Evolutionary conservation across 768 basidiomycete genomes (phyloP), one percentile per base, ranked within the genome.

Genomic region (Suillus subaureus): DNA sequence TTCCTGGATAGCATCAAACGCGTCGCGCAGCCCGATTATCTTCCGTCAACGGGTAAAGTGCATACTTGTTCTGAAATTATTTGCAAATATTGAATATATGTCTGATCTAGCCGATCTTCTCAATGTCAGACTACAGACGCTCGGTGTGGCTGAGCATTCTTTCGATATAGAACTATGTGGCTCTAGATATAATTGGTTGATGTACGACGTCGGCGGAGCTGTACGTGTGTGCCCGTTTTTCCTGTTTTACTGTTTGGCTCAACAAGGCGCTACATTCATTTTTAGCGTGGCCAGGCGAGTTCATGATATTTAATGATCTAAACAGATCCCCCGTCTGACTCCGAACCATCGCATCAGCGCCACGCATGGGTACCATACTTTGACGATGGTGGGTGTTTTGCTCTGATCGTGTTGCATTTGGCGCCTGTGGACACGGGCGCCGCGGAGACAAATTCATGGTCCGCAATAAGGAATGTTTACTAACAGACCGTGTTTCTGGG

Each of bases 321-420:
- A 55, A 51, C 60, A 61, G 40, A 65, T 66, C 55, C 68, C 11
- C 40, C 21, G 64, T 47, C 69, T 66, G 66, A 70, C 66, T 31
- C 64, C 61, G 63, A 60, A 64, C 69, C 51, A 67, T 71, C 51
- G 63, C 60, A 65, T 68, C 70, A 92, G 89, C 82, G 93, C 71
- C 90, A 88, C 70, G 87, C 89, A 7, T 94, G 92, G 92, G 86
- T 89, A 49, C 90, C 92, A 37, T 94, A 87, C 77, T 94, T 94
- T 69, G 92, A 94, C 73, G 92, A 93, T 73, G 91, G 90, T 88
- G 75, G 70, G 85, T 79, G 49, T 61, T 61, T 64, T 33, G 12
- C 31, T 55, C 66, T 66, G 62, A 68, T 51, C 42, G 31, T 64
- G 47, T 56, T 9, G 51, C 63, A 60, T 67, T 61, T 67, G 42